These are phyloP conservation scores for Boletus vinaceobasis DNA, from an alignment of 768 basidiomycete genomes.

Conservation along the genomic window DNA sequence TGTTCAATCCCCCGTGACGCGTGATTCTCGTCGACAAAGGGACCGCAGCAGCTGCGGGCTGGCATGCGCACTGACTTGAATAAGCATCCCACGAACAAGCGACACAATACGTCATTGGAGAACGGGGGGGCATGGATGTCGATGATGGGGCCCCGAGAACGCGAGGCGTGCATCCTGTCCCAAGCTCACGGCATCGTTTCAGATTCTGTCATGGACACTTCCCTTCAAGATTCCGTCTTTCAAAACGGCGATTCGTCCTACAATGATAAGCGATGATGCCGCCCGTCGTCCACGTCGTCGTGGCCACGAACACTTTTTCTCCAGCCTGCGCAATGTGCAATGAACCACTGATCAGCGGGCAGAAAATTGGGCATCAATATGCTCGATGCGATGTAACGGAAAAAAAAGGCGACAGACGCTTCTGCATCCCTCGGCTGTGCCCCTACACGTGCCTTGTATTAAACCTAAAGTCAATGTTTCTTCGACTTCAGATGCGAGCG, in stretches of 20 bases:
- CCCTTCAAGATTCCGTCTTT: background rate
- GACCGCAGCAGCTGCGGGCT: background rate
- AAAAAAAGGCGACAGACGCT: background rate
- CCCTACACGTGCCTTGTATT: constrained; percentile 3
- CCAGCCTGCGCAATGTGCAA: background rate
- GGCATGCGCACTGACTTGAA: background rate
- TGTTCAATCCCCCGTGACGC: background rate
- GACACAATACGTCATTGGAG: background rate
- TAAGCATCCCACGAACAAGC: background rate
- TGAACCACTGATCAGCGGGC: background rate
- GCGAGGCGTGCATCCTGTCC: background rate
- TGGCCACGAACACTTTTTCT: too few relatives aligned
- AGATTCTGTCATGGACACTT: background rate
- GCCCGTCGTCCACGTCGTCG: background rate
- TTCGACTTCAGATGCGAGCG: background rate
- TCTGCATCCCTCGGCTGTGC: background rate
- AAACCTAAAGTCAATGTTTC: constrained; percentile 7
- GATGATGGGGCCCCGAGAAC: background rate
- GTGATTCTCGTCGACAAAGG: background rate
- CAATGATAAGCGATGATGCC: background rate
- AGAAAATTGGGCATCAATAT: background rate
- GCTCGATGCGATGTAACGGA: background rate
- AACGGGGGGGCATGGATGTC: background rate
- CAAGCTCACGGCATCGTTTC: background rate
- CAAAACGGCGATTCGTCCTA: constrained; percentile 4